phyloP scores from a whole-genome alignment of 2,329 filamentous ascomycete species.

The Epichloe coenophiala region DNA sequence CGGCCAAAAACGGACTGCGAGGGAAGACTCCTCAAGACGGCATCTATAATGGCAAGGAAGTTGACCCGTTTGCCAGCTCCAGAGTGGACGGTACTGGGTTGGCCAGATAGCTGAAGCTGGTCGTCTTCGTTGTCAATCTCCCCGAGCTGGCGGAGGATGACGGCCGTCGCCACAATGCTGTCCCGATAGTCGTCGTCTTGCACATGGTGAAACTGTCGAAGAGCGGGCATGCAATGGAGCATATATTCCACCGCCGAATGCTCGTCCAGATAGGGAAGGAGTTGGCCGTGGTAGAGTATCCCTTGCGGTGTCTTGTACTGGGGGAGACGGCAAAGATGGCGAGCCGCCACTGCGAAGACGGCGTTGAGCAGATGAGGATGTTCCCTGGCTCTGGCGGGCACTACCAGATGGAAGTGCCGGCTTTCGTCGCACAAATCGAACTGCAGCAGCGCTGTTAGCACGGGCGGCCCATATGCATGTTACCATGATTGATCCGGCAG shows the following conservation, averaged over 20 bases:
- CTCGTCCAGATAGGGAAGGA: constrained; percentile 20
- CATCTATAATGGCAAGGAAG: constrained; percentile 27
- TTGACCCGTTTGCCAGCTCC: constrained; percentile 16
- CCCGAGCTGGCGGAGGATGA: constrained; percentile 26
- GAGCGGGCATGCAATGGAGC: constrained; percentile 25
- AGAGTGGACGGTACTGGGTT: background rate
- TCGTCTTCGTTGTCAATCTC: constrained; percentile 27
- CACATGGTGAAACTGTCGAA: constrained; percentile 23
- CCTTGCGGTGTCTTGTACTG: constrained; percentile 23
- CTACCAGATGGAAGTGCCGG: constrained; percentile 25
- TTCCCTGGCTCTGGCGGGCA: constrained; percentile 21
- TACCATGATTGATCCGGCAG: background rate
- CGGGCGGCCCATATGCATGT: background rate
- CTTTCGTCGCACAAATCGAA: constrained; percentile 27
- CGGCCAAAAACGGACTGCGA: constrained; percentile 22
- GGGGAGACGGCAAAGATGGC: constrained; percentile 24
- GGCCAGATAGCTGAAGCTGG: background rate
- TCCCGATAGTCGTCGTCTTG: constrained; percentile 25
- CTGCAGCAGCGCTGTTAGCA: constrained; percentile 9
- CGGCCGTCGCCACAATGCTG: constrained; percentile 26
- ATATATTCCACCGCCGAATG: constrained; percentile 28
- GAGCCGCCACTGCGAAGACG: constrained; percentile 26
- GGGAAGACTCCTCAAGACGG: constrained; percentile 23
- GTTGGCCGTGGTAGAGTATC: constrained; percentile 24
- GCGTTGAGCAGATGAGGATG: constrained; percentile 26